Base-by-base conservation (phyloP, 2,329 filamentous ascomycete genomes). In the Colletotrichum kahawae region DNA sequence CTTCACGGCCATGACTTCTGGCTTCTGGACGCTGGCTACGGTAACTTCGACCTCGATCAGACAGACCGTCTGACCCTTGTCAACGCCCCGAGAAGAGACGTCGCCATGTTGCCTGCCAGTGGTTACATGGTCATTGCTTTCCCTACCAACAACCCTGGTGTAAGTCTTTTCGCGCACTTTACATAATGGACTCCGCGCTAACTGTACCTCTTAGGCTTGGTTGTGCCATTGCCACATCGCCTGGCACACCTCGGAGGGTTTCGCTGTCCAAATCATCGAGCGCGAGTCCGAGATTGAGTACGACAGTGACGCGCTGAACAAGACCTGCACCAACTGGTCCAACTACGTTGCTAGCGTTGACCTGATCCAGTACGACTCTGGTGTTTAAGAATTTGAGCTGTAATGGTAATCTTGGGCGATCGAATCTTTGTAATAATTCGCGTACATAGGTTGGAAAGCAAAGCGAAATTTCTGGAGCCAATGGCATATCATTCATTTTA, bases 71-170 rank as follows among this genome's bases (percentile, higher is more conserved):
- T 79, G 24, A 72, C 77, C 24, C 73, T 67, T 4, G 21, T 24
- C 62, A 91, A 91, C 79, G 89, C 90, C 1, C 84, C 87, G 31
- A 87, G 90, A 10, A 84, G 90, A 34, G 89, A 91, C 76, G 87
- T 88, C 1, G 88, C 88, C 12, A 84, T 88, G 75, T 82, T 91
- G 5, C 85, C 85, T 0, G 79, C 79, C 2, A 77, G 78, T 7
- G 88, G 88, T 0, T 87, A 87, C 78, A 68, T 90, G 4, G 86
- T 89, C n/a, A 82, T 91, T 68, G 88, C 87, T 3, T 88, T 89
- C 76, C 81, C 87, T 78, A 84, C 85, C 0, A 83, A 86, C 70
- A 91, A 90, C 79, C 87, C 88, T 2, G 88, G 88, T 1, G 81
- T 57, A 29, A 57, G 54, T 57, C 43, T 12, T 48, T 21, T n/a